Evolutionary conservation across 306 rosid genomes (phyloP).

Genomic region (Inga laurina): DNA sequence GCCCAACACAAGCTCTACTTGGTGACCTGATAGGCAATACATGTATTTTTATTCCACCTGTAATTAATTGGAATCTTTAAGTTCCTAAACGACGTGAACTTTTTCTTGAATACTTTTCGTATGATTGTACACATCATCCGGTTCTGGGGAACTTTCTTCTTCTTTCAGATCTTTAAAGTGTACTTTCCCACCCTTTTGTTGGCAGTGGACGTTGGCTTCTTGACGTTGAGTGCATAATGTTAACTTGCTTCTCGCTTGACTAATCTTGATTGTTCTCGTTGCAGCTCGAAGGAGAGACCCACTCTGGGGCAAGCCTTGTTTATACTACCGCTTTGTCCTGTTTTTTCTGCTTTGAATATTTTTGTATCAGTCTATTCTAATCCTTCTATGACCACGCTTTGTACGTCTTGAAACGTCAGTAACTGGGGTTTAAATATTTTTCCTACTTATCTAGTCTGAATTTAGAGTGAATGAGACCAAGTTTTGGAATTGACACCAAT

Average conservation of each 20-base stretch:
- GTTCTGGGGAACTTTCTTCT: neutral
- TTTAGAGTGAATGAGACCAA: neutral
- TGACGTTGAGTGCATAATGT: neutral
- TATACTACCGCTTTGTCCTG: neutral
- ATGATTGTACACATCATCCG: neutral
- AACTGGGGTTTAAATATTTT: neutral
- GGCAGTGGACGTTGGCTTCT: neutral
- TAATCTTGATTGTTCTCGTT: conserved; percentile 20
- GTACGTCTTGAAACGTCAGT: neutral
- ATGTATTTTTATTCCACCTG: neutral
- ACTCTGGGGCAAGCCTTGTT: conserved; percentile 69
- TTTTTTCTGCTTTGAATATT: neutral
- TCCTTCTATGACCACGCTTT: neutral
- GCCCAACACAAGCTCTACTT: neutral
- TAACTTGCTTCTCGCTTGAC: neutral
- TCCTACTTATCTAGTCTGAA: neutral
- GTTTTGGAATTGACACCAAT: neutral
- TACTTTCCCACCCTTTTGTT: neutral
- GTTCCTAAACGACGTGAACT: neutral
- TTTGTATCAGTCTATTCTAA: neutral
- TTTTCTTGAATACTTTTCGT: neutral
- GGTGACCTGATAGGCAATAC: neutral
- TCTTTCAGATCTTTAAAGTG: neutral
- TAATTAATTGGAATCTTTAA: no score
- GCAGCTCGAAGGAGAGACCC: conserved; percentile 93